These are phyloP conservation scores for Pseudocohnilembus persalinus DNA, from an alignment of 169 alveolate genomes.

Conservation along the genomic window DNA sequence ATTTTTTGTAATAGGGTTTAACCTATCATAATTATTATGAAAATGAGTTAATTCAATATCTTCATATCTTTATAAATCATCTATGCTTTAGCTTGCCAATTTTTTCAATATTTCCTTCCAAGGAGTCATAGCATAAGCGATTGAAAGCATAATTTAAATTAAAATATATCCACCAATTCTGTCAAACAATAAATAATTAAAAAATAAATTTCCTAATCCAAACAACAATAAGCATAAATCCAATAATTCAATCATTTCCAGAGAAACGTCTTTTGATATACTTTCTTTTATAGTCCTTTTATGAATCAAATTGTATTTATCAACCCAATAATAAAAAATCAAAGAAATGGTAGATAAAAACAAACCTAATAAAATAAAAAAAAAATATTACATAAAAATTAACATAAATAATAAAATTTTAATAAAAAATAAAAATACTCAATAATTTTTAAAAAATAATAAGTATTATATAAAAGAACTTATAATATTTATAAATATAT, in stretches of 20 bases:
- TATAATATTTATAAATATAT: no score
- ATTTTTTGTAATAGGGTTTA: conserved; percentile 41
- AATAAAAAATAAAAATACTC: no score
- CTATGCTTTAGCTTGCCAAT: conserved; percentile 23
- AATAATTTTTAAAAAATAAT: no score
- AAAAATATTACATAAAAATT: no score
- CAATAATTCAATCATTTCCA: conserved; percentile 32
- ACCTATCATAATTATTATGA: conserved; percentile 37
- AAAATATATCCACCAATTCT: conserved; percentile 7
- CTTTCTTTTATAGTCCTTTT: conserved; percentile 46
- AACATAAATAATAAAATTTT: no score
- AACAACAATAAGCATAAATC: conserved; percentile 21
- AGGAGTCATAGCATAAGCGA: conserved; percentile 9
- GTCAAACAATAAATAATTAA: conserved; percentile 1
- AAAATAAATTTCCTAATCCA: conserved; percentile 21
- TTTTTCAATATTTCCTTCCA: conserved; percentile 20
- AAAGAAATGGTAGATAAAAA: conserved; percentile 26
- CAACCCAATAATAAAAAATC: conserved; percentile 26
- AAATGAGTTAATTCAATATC: conserved; percentile 34
- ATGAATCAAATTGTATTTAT: conserved; percentile 34
- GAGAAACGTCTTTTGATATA: conserved; percentile 25
- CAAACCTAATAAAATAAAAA: no score
- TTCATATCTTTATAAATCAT: conserved; percentile 20
- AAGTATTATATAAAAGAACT: no score
- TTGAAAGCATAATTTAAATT: conserved; percentile 6